Conservation (phyloP, 1,139 yeast genomes). For the Lodderomyces oxycetoniae region DNA sequence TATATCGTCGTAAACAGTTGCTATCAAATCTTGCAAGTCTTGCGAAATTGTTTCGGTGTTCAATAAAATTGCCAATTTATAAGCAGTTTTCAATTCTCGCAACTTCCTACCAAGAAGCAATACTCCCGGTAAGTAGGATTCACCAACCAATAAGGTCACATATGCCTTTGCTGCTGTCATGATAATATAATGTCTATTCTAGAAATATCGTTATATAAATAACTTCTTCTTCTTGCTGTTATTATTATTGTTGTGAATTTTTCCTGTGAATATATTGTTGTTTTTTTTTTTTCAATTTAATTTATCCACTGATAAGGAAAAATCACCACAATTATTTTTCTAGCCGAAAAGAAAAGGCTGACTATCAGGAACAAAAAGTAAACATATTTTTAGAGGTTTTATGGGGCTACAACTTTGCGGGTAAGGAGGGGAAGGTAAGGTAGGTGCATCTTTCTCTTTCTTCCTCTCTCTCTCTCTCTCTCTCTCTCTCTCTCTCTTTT, state of each 20-base stretch:
- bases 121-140: slow-evolving; percentile 30
- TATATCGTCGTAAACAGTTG: slow-evolving; percentile 22
- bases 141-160: slow-evolving; percentile 27
- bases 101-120: slow-evolving; percentile 24
- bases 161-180: too few relatives aligned
- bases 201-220: too few relatives aligned
- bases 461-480: neutral
- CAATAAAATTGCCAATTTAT: slow-evolving; percentile 22
- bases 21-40: slow-evolving; percentile 18
- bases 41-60: slow-evolving; percentile 17
- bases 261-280: neutral
- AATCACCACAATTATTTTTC: neutral
- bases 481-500: neutral
- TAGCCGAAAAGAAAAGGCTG: neutral
- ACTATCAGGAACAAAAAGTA: neutral
- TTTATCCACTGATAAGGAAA: neutral
- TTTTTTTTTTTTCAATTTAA: neutral
- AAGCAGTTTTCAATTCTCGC: slow-evolving; percentile 18
- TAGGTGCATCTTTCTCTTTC: neutral
- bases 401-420: neutral
- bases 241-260: too few relatives aligned
- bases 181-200: too few relatives aligned
- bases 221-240: too few relatives aligned
- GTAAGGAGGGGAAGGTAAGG: neutral
- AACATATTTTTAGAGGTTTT: too few relatives aligned